These are phyloP conservation scores for Aspergillus sclerotioniger DNA, from an alignment of 495 filamentous ascomycete genomes.

Conservation along the genomic window DNA sequence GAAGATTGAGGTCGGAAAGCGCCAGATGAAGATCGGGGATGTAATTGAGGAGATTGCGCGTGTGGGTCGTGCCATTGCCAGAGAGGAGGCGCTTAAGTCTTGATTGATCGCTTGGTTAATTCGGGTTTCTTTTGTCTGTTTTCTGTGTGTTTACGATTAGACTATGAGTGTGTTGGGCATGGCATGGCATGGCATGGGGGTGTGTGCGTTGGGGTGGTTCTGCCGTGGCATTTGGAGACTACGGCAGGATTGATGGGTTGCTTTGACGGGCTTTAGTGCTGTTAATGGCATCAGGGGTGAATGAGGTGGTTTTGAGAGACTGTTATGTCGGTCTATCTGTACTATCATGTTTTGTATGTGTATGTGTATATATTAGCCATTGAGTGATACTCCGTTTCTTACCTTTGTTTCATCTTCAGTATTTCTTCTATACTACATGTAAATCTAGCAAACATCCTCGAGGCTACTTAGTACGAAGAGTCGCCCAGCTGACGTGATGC, in stretches of 20 bases:
- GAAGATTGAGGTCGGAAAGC: constrained; percentile 72
- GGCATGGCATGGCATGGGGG: background rate
- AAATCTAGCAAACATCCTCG: too few relatives aligned
- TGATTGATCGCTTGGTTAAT: constrained; percentile 25
- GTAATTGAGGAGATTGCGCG: constrained; percentile 86
- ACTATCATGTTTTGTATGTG: constrained; percentile 25
- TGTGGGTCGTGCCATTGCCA: constrained; percentile 74
- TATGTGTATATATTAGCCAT: constrained; percentile 11
- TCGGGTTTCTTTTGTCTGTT: background rate
- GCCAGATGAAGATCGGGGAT: constrained; percentile 80
- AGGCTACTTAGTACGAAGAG: too few relatives aligned
- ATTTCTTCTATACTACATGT: too few relatives aligned
- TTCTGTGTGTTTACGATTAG: constrained; percentile 19
- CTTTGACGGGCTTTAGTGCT: background rate
- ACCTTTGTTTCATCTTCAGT: constrained; percentile 11
- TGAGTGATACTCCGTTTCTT: constrained; percentile 5
- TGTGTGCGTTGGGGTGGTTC: background rate
- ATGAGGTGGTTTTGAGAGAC: background rate
- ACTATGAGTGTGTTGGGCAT: too few relatives aligned
- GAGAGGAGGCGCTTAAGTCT: constrained; percentile 76
- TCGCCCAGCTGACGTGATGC: too few relatives aligned
- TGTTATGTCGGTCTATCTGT: background rate
- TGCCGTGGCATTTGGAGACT: background rate
- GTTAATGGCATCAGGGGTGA: background rate
- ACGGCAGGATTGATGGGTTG: background rate